Base-by-base conservation (phyloP, 345 rosid genomes). In the Hibiscus trionum region DNA sequence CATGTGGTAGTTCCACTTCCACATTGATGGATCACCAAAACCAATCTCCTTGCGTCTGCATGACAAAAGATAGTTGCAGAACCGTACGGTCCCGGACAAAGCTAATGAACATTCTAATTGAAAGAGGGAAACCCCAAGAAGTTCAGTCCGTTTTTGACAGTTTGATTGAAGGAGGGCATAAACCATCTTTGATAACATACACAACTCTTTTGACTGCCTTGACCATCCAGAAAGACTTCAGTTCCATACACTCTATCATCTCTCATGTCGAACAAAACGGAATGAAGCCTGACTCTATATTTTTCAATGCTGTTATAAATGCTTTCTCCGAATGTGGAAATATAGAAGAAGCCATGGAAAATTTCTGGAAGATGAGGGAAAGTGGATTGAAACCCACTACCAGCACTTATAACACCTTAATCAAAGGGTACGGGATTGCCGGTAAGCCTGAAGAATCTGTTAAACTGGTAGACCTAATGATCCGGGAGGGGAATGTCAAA, bases 311-410 rank as follows among this genome's bases (percentile, higher is more conserved):
- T 44, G 86, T 86, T 27, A 88, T 88, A 76, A 86, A 86, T 11
- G 89, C 91, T 60, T 88, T 81, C 73, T 81, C 86, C 21, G 89
- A 88, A 82, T 84, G 88, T 0, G 88, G 89, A 72, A 82, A 84
- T 69, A 77, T 86, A 6, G 88, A 88, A 65, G 86, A 78, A 31
- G 91, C 90, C 2, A 79, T 81, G 76, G 76, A 76, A 50, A 79
- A 79, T 5, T 56, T 88, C 69, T 69, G 79, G 82, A 86, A 81
- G 76, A 88, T 88, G 91, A 84, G 83, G 74, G 82, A 79, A 44
- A 85, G 77, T 76, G 89, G 89, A 76, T 29, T 81, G 66, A 78
- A 81, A 47, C 88, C 87, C 26, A 84, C 84, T 16, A 84, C 86
- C 16, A 88, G 91, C 64, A 86, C 89, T 7, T 88, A 86, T 70